phyloP scores from a whole-genome alignment of 2,329 filamentous ascomycete species.

The Sporothrix protearum region DNA sequence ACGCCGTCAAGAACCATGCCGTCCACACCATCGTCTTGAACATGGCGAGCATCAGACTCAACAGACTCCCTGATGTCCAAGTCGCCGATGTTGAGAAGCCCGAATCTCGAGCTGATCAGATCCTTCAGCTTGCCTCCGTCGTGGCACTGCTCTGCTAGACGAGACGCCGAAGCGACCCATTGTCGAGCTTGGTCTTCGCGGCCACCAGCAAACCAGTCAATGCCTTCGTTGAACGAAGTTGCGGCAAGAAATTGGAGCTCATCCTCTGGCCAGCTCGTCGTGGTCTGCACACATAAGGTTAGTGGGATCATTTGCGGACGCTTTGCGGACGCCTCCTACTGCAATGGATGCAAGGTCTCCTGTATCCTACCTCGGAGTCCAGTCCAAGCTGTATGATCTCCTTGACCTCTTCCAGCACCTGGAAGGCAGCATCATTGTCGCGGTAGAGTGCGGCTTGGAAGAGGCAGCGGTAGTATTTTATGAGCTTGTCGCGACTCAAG shows the following conservation, averaged over 20 bases:
- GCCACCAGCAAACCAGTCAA: slow-evolving; percentile 59
- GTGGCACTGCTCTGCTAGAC: slow-evolving; percentile 55
- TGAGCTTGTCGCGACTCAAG: slow-evolving; percentile 58
- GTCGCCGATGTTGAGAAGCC: slow-evolving; percentile 37
- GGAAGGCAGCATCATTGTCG: slow-evolving; percentile 54
- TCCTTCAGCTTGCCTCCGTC: slow-evolving; percentile 50
- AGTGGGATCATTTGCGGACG: background rate
- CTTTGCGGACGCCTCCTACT: too few species aligned
- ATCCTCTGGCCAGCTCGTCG: slow-evolving; percentile 55
- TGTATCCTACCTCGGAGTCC: background rate
- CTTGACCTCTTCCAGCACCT: slow-evolving; percentile 62
- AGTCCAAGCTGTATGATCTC: slow-evolving; percentile 45
- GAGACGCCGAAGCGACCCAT: slow-evolving; percentile 63
- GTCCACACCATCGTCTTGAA: background rate
- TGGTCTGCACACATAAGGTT: slow-evolving; percentile 33
- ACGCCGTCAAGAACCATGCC: background rate
- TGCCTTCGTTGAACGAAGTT: slow-evolving; percentile 64
- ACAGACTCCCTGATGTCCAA: slow-evolving; percentile 25
- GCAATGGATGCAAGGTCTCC: too few species aligned
- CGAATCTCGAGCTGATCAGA: slow-evolving; percentile 45
- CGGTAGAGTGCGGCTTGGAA: slow-evolving; percentile 63
- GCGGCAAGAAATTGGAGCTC: slow-evolving; percentile 76
- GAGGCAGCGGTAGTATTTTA: slow-evolving; percentile 74
- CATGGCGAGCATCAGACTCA: background rate
- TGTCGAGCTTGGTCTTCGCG: slow-evolving; percentile 53